Evolutionary conservation across 2,329 filamentous ascomycete species (phyloP).

Genomic region (Incumbomyces delicatus): DNA sequence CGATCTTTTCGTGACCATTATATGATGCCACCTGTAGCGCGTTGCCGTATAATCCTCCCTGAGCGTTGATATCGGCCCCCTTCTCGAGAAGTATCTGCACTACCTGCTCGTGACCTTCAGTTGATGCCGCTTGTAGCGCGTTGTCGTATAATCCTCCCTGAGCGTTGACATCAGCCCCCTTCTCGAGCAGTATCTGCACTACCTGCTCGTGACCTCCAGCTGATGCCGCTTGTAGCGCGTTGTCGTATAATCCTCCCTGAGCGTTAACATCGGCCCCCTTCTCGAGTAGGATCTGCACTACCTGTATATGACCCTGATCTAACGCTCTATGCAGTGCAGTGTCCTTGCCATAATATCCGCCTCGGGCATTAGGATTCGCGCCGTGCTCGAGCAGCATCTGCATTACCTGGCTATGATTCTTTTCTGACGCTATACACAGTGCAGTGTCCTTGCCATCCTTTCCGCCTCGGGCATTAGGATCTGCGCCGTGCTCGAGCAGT

Average conservation of each 20-base stretch:
- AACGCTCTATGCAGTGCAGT: background rate
- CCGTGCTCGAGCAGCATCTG: conserved; percentile 17
- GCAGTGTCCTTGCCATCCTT: background rate
- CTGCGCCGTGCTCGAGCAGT: conserved; percentile 19
- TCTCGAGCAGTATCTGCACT: background rate
- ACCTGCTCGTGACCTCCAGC: background rate
- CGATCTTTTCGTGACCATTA: background rate
- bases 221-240: background rate
- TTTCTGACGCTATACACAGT: background rate
- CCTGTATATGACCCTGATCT: background rate
- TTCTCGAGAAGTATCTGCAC: too few species aligned
- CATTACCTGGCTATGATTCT: conserved; percentile 9
- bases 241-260: background rate
- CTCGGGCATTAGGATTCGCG: conserved; percentile 14
- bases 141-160: too few species aligned
- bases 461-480: too few species aligned
- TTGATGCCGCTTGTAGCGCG: too few species aligned
- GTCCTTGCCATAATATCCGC: background rate
- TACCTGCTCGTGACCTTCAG: too few species aligned
- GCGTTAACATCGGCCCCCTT: too few species aligned
- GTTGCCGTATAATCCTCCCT: background rate
- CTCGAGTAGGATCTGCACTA: background rate
- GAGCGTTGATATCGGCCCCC: too few species aligned
- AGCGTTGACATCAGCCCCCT: too few species aligned
- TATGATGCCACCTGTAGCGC: background rate